A percentile compares a stretch with the other conserved stretches of the same genome.
Conservation (phyloP, 805 yeast genomes). For the Metschnikowia dekortorum region DNA sequence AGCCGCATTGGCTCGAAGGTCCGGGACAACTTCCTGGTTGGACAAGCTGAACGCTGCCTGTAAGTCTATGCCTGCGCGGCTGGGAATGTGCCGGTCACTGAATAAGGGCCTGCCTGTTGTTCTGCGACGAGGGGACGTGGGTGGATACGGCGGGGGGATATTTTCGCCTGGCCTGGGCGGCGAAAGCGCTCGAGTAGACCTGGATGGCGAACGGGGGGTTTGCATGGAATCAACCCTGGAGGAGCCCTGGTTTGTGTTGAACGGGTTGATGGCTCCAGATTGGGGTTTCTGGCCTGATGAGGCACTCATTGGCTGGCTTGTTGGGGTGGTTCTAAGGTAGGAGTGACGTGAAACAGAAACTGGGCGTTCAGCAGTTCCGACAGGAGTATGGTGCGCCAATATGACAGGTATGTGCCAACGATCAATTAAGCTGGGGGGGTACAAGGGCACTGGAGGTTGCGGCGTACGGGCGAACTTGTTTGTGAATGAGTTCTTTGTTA, state of each 20-base stretch:
- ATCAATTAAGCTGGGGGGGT: background rate
- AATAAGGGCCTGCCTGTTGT: slow-evolving; percentile 47
- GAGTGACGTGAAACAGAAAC: background rate
- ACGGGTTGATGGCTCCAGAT: slow-evolving; percentile 3
- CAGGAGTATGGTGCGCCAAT: background rate
- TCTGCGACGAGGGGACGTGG: slow-evolving; percentile 48
- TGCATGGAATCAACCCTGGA: slow-evolving; percentile 9
- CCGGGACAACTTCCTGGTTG: slow-evolving; percentile 40
- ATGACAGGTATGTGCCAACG: background rate
- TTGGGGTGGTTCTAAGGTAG: background rate
- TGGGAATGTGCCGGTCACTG: slow-evolving; percentile 86
- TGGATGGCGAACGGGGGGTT: slow-evolving; percentile 41
- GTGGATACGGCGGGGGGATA: slow-evolving; percentile 13
- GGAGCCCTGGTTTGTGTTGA: slow-evolving; percentile 2
- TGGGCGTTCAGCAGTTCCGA: slow-evolving; percentile 1
- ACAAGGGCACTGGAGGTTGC: background rate
- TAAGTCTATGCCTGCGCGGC: slow-evolving; percentile 77
- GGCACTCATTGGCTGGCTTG: slow-evolving; percentile 1
- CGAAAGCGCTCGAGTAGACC: slow-evolving; percentile 35
- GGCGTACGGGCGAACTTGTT: slow-evolving; percentile 4
- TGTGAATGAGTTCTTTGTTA: slow-evolving; percentile 2
- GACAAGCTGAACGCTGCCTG: slow-evolving; percentile 76
- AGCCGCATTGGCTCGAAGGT: slow-evolving; percentile 20
- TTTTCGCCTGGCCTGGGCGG: slow-evolving; percentile 34
- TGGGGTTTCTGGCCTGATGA: background rate